Conservation (phyloP, 352 stramenopile genomes). For the Elongisporangium prolatum region DNA sequence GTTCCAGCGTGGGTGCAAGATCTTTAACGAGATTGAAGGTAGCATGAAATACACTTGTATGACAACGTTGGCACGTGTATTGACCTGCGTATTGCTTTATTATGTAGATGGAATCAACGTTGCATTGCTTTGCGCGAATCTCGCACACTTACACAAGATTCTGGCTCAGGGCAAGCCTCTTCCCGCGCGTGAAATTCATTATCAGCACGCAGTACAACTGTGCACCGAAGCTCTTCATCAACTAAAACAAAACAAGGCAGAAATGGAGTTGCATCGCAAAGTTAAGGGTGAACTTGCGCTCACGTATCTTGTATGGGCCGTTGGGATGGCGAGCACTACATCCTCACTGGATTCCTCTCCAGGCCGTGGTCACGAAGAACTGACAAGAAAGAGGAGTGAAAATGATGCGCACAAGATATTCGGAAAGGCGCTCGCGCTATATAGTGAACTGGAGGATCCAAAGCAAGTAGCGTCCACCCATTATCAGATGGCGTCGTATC, state of each 20-base stretch:
- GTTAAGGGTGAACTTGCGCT: constrained; percentile 80
- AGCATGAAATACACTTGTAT: background rate
- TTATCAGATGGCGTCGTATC: constrained; percentile 84
- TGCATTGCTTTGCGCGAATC: constrained; percentile 72
- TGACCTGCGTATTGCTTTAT: constrained; percentile 3
- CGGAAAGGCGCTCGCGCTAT: constrained; percentile 69
- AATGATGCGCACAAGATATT: constrained; percentile 57
- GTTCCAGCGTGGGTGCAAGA: constrained; percentile 75
- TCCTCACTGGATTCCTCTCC: constrained; percentile 1
- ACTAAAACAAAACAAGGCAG: constrained; percentile 67
- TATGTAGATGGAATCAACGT: constrained; percentile 69
- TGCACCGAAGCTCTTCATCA: constrained; percentile 58
- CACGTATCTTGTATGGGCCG: constrained; percentile 78
- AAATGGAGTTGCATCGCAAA: constrained; percentile 52
- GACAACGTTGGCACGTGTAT: background rate
- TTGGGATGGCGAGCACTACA: constrained; percentile 40
- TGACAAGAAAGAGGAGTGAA: constrained; percentile 25
- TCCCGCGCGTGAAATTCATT: constrained; percentile 42
- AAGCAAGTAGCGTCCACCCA: constrained; percentile 79
- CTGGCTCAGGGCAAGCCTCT: constrained; percentile 51
- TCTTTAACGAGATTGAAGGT: constrained; percentile 85
- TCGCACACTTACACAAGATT: constrained; percentile 84
- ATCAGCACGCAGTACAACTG: constrained; percentile 51
- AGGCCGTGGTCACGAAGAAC: constrained; percentile 1
- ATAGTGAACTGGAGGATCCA: constrained; percentile 57